phyloP scores from a whole-genome alignment of 768 basidiomycete species.

The Phanerodontia chrysosporium region DNA sequence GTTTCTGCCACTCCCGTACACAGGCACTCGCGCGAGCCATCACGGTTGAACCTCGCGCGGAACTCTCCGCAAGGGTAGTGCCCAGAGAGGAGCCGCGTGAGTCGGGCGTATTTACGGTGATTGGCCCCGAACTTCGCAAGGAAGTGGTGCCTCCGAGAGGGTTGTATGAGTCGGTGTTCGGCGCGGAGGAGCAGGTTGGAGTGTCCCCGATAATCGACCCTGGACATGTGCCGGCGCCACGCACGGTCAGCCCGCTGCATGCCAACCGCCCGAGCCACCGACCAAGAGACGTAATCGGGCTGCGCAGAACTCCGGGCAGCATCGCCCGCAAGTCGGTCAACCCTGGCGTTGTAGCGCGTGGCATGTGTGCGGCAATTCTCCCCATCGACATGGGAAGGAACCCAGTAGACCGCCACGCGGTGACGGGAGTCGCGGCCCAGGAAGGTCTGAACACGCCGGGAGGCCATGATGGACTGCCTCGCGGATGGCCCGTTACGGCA shows the following conservation, averaged over 20 bases:
- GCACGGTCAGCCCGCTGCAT: neutral
- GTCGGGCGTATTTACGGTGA: neutral
- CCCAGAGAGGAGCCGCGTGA: neutral
- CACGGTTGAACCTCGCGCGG: neutral
- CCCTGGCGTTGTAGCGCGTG: no score
- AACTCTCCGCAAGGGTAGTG: neutral
- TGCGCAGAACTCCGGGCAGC: no score
- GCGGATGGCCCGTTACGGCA: no score
- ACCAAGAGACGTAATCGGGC: no score
- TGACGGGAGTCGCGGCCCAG: neutral
- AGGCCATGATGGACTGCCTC: neutral
- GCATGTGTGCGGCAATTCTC: no score
- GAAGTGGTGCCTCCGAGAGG: neutral
- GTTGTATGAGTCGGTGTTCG: no score
- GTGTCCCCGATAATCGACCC: neutral
- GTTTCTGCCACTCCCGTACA: neutral
- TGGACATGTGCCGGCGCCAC: neutral
- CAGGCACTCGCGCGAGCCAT: neutral
- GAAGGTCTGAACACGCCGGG: neutral
- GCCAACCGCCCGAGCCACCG: no score
- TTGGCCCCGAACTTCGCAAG: no score
- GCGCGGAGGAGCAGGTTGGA: neutral
- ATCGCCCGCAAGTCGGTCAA: no score
- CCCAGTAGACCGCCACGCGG: neutral
- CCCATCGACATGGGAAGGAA: neutral